Percentiles rank a stretch among this genome's conserved stretches.
Conservation (phyloP, 768 basidiomycete genomes). For the Boletus pseudopeckii region DNA sequence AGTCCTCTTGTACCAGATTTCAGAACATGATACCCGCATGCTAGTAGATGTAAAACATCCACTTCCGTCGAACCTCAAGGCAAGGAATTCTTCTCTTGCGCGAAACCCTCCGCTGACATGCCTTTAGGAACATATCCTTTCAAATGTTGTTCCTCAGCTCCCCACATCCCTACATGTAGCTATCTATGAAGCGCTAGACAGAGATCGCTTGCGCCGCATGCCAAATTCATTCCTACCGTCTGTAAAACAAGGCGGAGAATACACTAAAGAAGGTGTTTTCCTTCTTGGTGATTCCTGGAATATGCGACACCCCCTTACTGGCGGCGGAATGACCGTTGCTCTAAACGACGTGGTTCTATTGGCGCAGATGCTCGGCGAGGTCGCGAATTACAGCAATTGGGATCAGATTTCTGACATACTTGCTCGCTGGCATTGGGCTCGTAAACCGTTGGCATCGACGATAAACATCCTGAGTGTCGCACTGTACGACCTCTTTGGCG, state of each 20-base stretch:
- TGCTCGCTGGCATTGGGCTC: conserved; percentile 77
- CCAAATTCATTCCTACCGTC: conserved; percentile 93
- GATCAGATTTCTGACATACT: conserved; percentile 48
- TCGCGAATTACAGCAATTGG: conserved; percentile 49
- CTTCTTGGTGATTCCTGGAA: conserved; percentile 97
- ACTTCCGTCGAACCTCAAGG: conserved; percentile 79
- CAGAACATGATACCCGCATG: conserved; percentile 84
- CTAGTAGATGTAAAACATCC: conserved; percentile 87
- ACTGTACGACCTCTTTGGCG: conserved; percentile 91
- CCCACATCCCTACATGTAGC: conserved; percentile 67
- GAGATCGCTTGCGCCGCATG: conserved; percentile 83
- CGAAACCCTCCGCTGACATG: neutral
- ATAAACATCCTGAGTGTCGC: conserved; percentile 93
- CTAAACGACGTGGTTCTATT: conserved; percentile 82
- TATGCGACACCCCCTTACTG: conserved; percentile 98
- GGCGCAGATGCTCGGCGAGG: conserved; percentile 51
- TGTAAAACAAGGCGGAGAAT: conserved; percentile 53
- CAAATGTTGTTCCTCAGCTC: conserved; percentile 75
- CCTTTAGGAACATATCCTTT: conserved; percentile 61
- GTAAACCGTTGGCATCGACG: conserved; percentile 80
- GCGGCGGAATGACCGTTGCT: conserved; percentile 98
- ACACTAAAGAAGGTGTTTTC: conserved; percentile 63
- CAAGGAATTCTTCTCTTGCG: conserved; percentile 17
- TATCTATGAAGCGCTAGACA: conserved; percentile 66
- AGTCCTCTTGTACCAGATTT: conserved; percentile 91